Percentiles rank a stretch among this genome's conserved stretches.
phyloP scores from a whole-genome alignment of 495 filamentous ascomycete species.

The Neurospora pannonica region DNA sequence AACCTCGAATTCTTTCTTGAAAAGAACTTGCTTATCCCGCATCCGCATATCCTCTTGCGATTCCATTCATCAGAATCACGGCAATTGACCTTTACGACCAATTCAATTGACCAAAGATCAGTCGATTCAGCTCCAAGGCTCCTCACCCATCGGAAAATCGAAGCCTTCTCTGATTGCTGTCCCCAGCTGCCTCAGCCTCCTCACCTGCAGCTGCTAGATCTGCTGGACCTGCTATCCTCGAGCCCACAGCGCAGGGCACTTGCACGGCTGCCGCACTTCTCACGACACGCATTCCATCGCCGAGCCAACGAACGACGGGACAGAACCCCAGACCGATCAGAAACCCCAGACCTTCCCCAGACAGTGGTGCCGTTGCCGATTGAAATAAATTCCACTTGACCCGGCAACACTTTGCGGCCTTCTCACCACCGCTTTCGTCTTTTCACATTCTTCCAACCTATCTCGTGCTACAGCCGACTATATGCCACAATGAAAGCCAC shows the following conservation, averaged over 20 bases:
- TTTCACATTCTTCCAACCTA: background rate
- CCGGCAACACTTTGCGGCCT: background rate
- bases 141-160: background rate
- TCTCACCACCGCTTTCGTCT: background rate
- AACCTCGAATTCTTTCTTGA: background rate
- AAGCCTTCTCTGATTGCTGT: background rate
- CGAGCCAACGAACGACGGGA: background rate
- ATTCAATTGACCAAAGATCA: background rate
- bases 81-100: background rate
- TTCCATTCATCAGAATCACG: background rate
- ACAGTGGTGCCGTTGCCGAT: background rate
- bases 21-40: background rate
- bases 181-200: background rate
- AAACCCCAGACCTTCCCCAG: background rate
- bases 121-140: background rate
- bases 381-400: background rate
- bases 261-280: background rate
- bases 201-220: background rate
- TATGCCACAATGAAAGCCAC: constrained; percentile 70
- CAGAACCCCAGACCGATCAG: background rate
- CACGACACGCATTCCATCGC: background rate
- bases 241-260: background rate
- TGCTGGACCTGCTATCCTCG: background rate
- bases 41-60: background rate
- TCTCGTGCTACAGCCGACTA: background rate